Conservation (phyloP, 176 grass and related monocot species). For the Tillandsia fasciculata region DNA sequence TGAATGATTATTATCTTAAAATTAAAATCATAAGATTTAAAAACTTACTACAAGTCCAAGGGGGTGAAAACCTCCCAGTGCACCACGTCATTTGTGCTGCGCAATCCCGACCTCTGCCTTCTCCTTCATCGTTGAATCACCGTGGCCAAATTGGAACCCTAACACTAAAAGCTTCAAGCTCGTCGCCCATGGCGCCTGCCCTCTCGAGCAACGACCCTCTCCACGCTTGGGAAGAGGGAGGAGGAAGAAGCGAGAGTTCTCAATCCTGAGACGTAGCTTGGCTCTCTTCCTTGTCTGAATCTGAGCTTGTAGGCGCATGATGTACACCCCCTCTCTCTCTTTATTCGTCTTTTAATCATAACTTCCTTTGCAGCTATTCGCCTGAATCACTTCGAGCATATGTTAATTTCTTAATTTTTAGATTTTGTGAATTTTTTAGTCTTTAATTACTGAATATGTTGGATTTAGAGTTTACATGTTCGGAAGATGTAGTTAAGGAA, state of each 20-base stretch:
- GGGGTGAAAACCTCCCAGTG: no score
- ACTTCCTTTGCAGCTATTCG: background rate
- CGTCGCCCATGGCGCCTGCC: background rate
- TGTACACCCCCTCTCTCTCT: background rate
- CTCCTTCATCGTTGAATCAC: background rate
- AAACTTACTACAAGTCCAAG: no score
- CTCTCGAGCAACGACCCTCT: background rate
- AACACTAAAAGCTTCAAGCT: background rate
- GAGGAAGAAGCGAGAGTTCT: background rate
- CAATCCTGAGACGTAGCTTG: constrained; percentile 15
- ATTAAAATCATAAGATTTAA: no score
- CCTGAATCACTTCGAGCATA: no score
- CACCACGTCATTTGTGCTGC: no score
- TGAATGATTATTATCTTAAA: no score
- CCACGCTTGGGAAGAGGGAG: background rate
- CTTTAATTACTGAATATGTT: no score
- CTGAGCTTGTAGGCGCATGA: constrained; percentile 35
- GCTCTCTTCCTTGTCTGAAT: constrained; percentile 47
- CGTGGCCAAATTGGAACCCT: background rate
- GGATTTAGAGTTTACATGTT: no score
- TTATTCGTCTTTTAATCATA: background rate
- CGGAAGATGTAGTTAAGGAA: no score
- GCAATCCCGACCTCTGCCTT: background rate
- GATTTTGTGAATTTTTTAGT: no score
- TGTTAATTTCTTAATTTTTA: no score